Conservation (phyloP, 2,329 filamentous ascomycete genomes). For the Dryadomyces quercus-mongolicae region DNA sequence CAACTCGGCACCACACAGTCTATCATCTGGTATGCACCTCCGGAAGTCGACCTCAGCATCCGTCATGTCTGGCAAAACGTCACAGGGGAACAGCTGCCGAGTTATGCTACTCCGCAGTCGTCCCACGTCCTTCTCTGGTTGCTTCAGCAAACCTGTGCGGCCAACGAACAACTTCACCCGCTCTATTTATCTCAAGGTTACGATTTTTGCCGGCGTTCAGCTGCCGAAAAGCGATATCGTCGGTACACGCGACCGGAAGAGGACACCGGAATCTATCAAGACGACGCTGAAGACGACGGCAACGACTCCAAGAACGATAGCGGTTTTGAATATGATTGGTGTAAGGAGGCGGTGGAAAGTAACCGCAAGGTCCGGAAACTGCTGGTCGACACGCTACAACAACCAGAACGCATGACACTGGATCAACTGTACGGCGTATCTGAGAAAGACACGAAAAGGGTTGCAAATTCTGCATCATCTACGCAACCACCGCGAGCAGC, state of each 20-base stretch:
- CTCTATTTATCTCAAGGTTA: constrained; percentile 47
- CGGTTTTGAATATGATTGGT: constrained; percentile 1
- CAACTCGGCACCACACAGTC: constrained; percentile 44
- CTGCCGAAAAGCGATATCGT: constrained; percentile 1
- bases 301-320: too few species aligned
- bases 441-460: neutral
- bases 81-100: constrained; percentile 13
- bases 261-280: neutral
- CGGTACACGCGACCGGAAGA: neutral
- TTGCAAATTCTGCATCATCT: too few species aligned
- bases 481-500: neutral
- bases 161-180: constrained; percentile 44
- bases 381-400: constrained; percentile 32
- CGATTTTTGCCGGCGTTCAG: constrained; percentile 43
- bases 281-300: neutral
- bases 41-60: constrained; percentile 51
- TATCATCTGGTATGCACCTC: constrained; percentile 41
- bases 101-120: constrained; percentile 20
- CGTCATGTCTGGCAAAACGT: constrained; percentile 24
- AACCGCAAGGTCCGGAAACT: constrained; percentile 18
- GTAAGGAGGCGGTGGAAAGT: constrained; percentile 18
- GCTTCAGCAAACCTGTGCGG: constrained; percentile 48
- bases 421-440: constrained; percentile 40
- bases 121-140: constrained; percentile 39
- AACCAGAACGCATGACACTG: constrained; percentile 43